Evolutionary conservation across 2,329 filamentous ascomycete species (phyloP).

Genomic region (Xylaria sp.): DNA sequence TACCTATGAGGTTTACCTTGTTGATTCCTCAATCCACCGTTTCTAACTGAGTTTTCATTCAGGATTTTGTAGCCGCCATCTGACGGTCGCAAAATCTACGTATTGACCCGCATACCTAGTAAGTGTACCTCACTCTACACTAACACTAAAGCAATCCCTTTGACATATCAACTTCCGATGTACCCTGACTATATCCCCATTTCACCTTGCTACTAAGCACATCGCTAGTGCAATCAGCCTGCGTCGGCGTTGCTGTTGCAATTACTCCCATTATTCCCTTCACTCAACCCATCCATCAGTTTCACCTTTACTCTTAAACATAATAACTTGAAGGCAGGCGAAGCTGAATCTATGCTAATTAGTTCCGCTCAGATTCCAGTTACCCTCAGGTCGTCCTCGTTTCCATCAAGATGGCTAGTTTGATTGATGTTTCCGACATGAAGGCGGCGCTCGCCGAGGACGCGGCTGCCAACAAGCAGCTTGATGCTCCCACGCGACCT

Average conservation of each 20-base stretch:
- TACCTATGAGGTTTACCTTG: neutral
- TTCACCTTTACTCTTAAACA: neutral
- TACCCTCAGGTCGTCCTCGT: neutral
- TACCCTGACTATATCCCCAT: neutral
- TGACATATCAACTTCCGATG: neutral
- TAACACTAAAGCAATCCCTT: no score
- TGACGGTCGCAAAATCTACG: neutral
- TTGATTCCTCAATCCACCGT: neutral
- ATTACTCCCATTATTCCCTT: neutral
- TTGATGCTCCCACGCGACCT: conserved; percentile 8
- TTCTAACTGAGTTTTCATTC: neutral
- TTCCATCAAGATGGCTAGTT: conserved; percentile 30
- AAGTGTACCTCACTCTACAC: neutral
- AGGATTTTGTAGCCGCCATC: neutral
- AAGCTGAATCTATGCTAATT: neutral
- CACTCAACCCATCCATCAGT: neutral
- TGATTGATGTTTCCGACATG: conserved; percentile 30
- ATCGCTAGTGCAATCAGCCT: neutral
- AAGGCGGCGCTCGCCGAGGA: conserved; percentile 38
- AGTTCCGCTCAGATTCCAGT: neutral
- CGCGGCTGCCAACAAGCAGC: conserved; percentile 3
- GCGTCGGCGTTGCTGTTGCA: neutral
- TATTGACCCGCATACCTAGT: conserved; percentile 2
- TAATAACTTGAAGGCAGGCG: neutral
- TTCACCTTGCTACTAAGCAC: neutral